A percentile compares a stretch with the other conserved stretches of the same genome.
phyloP scores from a whole-genome alignment of 164 flowering plant species.

The grape (Vitis vinifera) region ASM3070453v1 NC_081816.1:6683501-6684000 shows the following conservation, averaged over 20 bases:
- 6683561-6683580: conserved; percentile 42
- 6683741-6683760: conserved; percentile 29
- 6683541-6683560: conserved; percentile 49
- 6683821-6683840: conserved; percentile 33
- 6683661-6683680: conserved; percentile 36
- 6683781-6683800: conserved; percentile 27
- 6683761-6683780: conserved; percentile 22
- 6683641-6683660: conserved; percentile 46
- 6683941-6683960: conserved; percentile 34
- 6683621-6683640: conserved; percentile 23
- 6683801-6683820: conserved; percentile 23
- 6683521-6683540: conserved; percentile 44
- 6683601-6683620: conserved; percentile 26
- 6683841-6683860: conserved; percentile 36
- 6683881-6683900: conserved; percentile 37
- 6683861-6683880: conserved; percentile 37
- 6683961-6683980: conserved; percentile 22
- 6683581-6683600: conserved; percentile 30
- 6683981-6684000: conserved; percentile 24
- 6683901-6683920: conserved; percentile 31
- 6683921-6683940: conserved; percentile 32
- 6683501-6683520: conserved; percentile 33
- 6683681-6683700: conserved; percentile 26
- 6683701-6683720: conserved; percentile 9
- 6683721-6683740: conserved; percentile 35